These are phyloP conservation scores for Tetrapisispora namnaoensis DNA, from an alignment of 805 yeast species.

Conservation along the genomic window DNA sequence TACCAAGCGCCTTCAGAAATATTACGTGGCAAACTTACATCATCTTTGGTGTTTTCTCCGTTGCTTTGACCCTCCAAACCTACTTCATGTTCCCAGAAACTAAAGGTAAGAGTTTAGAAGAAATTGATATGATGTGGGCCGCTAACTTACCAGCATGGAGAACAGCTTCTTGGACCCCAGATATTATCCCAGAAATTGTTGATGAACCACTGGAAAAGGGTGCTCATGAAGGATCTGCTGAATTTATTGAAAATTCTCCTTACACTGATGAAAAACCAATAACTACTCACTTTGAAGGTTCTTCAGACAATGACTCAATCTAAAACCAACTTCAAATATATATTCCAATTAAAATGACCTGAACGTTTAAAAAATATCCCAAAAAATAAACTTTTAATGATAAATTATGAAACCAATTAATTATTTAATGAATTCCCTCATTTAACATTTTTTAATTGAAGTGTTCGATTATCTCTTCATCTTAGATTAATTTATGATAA, in stretches of 20 bases:
- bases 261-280: not conserved
- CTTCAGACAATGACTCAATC: constrained; percentile 1
- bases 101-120: constrained; percentile 64
- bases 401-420: not conserved
- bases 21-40: constrained; percentile 51
- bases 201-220: not conserved
- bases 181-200: not conserved
- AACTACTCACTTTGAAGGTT: not conserved
- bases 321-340: not conserved
- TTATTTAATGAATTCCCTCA: not conserved
- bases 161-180: constrained; percentile 1
- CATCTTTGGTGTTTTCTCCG: constrained; percentile 45
- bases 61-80: constrained; percentile 31
- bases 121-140: constrained; percentile 40
- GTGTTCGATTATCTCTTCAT: not conserved
- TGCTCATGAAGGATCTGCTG: not conserved
- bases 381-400: not conserved
- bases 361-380: not conserved
- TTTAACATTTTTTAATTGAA: not conserved
- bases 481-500: not conserved
- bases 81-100: constrained; percentile 70
- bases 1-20: constrained; percentile 34
- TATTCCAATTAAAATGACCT: not conserved
- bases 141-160: constrained; percentile 3
- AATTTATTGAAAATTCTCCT: not conserved